Evolutionary conservation across 163 green algal genomes (phyloP).

Genomic region (Chloroidium sp.): DNA sequence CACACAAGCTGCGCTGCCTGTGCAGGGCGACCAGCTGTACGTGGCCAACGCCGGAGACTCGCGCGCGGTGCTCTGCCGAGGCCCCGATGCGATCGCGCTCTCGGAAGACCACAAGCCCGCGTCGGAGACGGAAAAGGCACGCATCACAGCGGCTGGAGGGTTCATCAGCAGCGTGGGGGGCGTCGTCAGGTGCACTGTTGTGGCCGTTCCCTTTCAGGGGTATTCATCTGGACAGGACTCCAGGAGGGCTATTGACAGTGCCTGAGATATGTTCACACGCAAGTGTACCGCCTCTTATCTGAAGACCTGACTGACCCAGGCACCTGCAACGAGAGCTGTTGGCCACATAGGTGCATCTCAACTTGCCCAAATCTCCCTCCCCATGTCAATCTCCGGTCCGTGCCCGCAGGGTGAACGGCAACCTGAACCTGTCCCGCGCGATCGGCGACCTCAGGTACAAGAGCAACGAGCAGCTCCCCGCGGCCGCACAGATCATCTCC

Average conservation of each 20-base stretch:
- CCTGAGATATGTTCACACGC: too few relatives aligned
- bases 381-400: background rate
- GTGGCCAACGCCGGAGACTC: conserved; percentile 80
- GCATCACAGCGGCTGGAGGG: conserved; percentile 85
- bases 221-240: background rate
- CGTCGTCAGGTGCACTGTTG: conserved; percentile 5
- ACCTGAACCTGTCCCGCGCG: conserved; percentile 90
- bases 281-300: too few relatives aligned
- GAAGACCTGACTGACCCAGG: too few relatives aligned
- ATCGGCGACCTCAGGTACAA: conserved; percentile 98
- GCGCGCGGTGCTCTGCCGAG: conserved; percentile 60
- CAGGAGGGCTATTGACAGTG: too few relatives aligned
- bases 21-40: conserved; percentile 47
- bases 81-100: conserved; percentile 19
- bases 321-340: too few relatives aligned
- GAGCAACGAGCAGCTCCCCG: conserved; percentile 55
- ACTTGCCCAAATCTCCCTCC: background rate
- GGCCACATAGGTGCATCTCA: background rate
- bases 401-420: conserved; percentile 82
- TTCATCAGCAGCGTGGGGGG: conserved; percentile 88
- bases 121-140: conserved; percentile 48
- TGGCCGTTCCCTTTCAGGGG: background rate
- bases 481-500: conserved; percentile 78
- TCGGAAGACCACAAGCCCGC: conserved; percentile 84
- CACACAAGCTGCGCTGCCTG: background rate